Conservation (phyloP, 202 grass and related monocot genomes). For the Panicum hallii region DNA sequence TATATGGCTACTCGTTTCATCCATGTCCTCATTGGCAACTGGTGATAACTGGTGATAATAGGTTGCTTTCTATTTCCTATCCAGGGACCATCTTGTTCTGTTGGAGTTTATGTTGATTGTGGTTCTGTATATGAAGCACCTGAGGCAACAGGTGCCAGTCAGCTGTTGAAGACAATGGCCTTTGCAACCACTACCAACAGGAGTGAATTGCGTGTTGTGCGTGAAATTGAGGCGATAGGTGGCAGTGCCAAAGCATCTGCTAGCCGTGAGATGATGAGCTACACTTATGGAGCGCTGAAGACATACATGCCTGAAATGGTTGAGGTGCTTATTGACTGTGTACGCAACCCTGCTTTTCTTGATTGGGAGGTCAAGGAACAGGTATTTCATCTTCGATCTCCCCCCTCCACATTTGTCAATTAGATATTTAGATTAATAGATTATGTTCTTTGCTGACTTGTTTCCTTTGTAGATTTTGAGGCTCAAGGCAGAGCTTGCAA, state of each 20-base stretch:
- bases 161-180: constrained; percentile 81
- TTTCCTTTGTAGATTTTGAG: constrained; percentile 62
- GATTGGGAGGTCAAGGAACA: constrained; percentile 98
- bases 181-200: constrained; percentile 85
- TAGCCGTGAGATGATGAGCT: constrained; percentile 82
- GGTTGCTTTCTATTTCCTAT: constrained; percentile 41
- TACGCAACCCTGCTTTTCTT: constrained; percentile 81
- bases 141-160: constrained; percentile 65
- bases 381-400: constrained; percentile 53
- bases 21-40: constrained; percentile 19
- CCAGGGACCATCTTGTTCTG: constrained; percentile 73
- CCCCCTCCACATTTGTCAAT: not conserved
- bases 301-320: constrained; percentile 94
- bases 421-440: constrained; percentile 36
- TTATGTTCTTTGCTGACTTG: constrained; percentile 29
- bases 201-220: constrained; percentile 77
- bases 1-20: constrained; percentile 32
- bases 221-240: constrained; percentile 87
- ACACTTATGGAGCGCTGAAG: constrained; percentile 81
- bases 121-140: constrained; percentile 87
- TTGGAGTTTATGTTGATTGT: constrained; percentile 82
- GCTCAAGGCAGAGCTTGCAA: constrained; percentile 64
- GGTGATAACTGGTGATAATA: constrained; percentile 41
- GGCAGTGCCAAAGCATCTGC: constrained; percentile 77
- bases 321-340: constrained; percentile 86